A percentile compares a stretch with the other conserved stretches of the same genome.
Evolutionary conservation across 768 basidiomycete genomes (phyloP).

Genomic region (Russula olivacea): DNA sequence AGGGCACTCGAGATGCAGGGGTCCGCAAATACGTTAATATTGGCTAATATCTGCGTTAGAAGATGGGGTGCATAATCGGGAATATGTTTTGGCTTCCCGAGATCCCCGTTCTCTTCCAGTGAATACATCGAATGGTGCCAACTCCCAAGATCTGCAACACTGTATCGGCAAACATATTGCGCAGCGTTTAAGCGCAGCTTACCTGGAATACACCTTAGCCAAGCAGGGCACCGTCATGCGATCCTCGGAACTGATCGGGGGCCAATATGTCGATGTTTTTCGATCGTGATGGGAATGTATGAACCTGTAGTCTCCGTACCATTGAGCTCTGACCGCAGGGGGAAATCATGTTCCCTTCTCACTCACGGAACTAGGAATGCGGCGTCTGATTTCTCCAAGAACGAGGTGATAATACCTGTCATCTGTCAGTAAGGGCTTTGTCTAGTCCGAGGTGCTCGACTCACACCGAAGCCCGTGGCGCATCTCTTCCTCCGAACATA

Average conservation of each 20-base stretch:
- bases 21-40: slow-evolving; percentile 1
- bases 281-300: slow-evolving; percentile 21
- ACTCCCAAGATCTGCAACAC: slow-evolving; percentile 13
- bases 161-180: background rate
- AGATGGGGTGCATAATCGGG: background rate
- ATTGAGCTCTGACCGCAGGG: background rate
- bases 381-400: background rate
- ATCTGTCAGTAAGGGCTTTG: background rate
- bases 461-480: slow-evolving; percentile 7
- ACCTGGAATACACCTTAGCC: slow-evolving; percentile 17
- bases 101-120: slow-evolving; percentile 8
- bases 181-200: background rate
- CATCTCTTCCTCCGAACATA: slow-evolving; percentile 11
- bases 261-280: slow-evolving; percentile 12
- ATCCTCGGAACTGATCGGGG: background rate
- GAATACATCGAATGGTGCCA: slow-evolving; percentile 17
- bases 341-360: background rate
- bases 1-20: background rate
- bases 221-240: slow-evolving; percentile 11
- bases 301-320: slow-evolving; percentile 5
- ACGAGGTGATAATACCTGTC: slow-evolving; percentile 6
- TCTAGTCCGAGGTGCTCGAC: background rate
- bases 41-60: background rate
- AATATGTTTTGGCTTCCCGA: background rate
- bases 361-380: slow-evolving; percentile 21